A percentile compares a stretch with the other conserved stretches of the same genome.
phyloP scores from a whole-genome alignment of 78 protist genomes.

The Dictyostelium capitatum region DNA sequence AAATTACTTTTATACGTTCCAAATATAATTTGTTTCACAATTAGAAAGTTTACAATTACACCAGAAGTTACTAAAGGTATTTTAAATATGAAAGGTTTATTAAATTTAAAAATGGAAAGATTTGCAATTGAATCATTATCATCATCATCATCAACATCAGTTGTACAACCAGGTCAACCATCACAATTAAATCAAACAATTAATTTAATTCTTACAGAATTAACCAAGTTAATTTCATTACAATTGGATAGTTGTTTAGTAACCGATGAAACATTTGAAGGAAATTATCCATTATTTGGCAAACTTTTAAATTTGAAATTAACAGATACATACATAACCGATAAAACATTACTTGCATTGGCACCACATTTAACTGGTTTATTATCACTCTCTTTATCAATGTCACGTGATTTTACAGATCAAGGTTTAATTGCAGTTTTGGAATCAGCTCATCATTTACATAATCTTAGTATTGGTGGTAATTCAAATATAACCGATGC shows the following conservation, averaged over 20 bases:
- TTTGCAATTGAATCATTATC: not conserved
- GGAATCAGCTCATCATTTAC: not conserved
- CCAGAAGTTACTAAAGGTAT: not conserved
- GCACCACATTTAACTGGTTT: constrained; percentile 38
- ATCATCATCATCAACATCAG: too few relatives aligned
- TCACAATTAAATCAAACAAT: constrained; percentile 31
- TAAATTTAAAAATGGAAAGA: not conserved
- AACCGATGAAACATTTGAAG: constrained; percentile 26
- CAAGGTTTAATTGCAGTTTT: constrained; percentile 23
- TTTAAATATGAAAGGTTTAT: not conserved
- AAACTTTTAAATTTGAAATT: not conserved
- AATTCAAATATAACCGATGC: constrained; percentile 21
- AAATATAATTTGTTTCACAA: not conserved
- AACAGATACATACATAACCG: not conserved
- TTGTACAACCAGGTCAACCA: not conserved
- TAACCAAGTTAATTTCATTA: not conserved
- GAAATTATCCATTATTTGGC: not conserved
- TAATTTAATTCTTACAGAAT: not conserved
- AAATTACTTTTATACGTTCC: not conserved
- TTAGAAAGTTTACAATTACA: not conserved
- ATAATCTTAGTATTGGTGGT: not conserved
- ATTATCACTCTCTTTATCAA: not conserved
- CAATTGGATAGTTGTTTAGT: not conserved
- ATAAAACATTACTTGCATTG: not conserved
- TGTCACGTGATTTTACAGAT: not conserved